Conservation (phyloP, 2,329 filamentous ascomycete species). For the Xylariaceae sp. region DNA sequence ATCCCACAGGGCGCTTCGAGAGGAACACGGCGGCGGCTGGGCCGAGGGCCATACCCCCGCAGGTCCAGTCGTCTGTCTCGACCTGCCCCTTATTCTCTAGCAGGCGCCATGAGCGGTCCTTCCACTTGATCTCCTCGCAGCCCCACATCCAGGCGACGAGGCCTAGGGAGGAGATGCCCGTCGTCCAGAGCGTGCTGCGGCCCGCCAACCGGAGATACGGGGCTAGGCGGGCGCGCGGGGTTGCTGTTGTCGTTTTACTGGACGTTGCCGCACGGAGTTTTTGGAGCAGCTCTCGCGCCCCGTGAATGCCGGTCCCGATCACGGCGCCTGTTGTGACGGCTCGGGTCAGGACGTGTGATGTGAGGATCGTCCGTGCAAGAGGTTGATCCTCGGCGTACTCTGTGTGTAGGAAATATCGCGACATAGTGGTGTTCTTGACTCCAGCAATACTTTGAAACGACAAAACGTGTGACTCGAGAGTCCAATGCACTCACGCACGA, state of each 20-base stretch:
- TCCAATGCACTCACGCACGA: too few species aligned
- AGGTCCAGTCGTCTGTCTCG: conserved; percentile 51
- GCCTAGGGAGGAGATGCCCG: conserved; percentile 39
- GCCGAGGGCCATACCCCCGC: conserved; percentile 36
- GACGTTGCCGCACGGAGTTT: conserved; percentile 14
- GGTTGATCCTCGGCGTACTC: conserved; percentile 60
- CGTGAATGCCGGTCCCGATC: conserved; percentile 38
- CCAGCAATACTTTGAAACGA: background rate
- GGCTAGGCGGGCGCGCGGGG: conserved; percentile 24
- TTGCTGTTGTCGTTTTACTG: too few species aligned
- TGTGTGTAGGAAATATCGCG: conserved; percentile 49
- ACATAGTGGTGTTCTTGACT: conserved; percentile 37
- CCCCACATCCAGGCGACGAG: conserved; percentile 49
- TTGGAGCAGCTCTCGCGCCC: conserved; percentile 22
- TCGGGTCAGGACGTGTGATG: conserved; percentile 53
- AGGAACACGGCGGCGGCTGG: conserved; percentile 27
- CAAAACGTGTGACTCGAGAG: too few species aligned
- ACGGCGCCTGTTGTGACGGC: conserved; percentile 48
- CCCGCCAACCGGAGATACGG: conserved; percentile 42
- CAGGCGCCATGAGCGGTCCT: conserved; percentile 57
- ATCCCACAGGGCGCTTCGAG: conserved; percentile 28
- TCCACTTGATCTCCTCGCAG: conserved; percentile 56
- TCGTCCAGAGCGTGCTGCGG: conserved; percentile 40
- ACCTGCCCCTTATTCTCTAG: conserved; percentile 53
- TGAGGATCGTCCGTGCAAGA: conserved; percentile 48